These are phyloP conservation scores for Candida tetrigidarum DNA, from an alignment of 1,139 yeast species.

Conservation along the genomic window DNA sequence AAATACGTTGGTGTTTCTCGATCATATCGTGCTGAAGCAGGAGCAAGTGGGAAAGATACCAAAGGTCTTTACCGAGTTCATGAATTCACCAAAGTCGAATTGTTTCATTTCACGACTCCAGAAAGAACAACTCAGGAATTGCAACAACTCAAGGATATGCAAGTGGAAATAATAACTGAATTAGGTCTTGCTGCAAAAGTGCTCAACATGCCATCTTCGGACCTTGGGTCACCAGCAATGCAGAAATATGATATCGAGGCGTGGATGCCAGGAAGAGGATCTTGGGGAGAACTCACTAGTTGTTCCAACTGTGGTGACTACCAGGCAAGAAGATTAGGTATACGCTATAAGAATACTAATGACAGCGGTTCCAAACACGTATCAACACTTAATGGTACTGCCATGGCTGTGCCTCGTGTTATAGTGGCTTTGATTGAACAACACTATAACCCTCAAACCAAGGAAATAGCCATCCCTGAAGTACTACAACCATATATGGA, in stretches of 20 bases:
- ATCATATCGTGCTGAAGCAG: slow-evolving; percentile 95
- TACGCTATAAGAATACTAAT: slow-evolving; percentile 44
- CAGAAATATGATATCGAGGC: slow-evolving; percentile 95
- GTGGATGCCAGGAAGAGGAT: slow-evolving; percentile 97
- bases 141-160: slow-evolving; percentile 65
- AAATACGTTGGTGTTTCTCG: slow-evolving; percentile 83
- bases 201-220: slow-evolving; percentile 87
- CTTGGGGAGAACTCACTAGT: slow-evolving; percentile 93
- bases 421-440: slow-evolving; percentile 89
- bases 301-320: slow-evolving; percentile 92
- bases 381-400: slow-evolving; percentile 94
- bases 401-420: slow-evolving; percentile 93
- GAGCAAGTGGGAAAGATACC: slow-evolving; percentile 93
- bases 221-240: slow-evolving; percentile 92
- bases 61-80: slow-evolving; percentile 94
- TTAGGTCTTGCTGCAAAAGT: slow-evolving; percentile 84
- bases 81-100: slow-evolving; percentile 96
- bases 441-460: slow-evolving; percentile 62
- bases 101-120: slow-evolving; percentile 74
- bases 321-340: slow-evolving; percentile 83
- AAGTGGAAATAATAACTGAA: slow-evolving; percentile 61
- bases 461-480: slow-evolving; percentile 66
- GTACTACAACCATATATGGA: slow-evolving; percentile 73
- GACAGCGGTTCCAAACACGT: slow-evolving; percentile 42
- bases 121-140: slow-evolving; percentile 54